Evolutionary conservation across 2,329 filamentous ascomycete genomes (phyloP).

Genomic region (Fonsecaea monophora): DNA sequence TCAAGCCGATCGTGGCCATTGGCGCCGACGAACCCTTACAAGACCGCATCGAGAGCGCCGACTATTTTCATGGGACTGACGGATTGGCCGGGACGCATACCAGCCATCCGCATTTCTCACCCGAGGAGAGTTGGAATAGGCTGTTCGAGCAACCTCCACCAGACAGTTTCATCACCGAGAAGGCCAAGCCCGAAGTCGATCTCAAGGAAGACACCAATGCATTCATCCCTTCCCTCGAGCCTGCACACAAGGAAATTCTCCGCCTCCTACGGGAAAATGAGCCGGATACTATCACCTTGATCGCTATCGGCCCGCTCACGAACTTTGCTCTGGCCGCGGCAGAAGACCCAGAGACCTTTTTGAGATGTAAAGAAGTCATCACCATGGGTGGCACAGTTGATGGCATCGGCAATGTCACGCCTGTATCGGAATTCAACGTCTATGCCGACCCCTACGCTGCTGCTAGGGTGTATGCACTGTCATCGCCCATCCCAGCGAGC

Average conservation of each 20-base stretch:
- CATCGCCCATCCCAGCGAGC: conserved; percentile 72
- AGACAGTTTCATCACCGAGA: conserved; percentile 56
- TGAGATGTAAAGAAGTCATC: conserved; percentile 86
- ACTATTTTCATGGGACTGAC: conserved; percentile 85
- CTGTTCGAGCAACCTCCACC: conserved; percentile 63
- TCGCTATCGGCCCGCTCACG: conserved; percentile 89
- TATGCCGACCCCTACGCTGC: conserved; percentile 84
- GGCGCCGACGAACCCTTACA: conserved; percentile 86
- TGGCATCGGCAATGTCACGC: conserved; percentile 79
- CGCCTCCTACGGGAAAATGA: conserved; percentile 82
- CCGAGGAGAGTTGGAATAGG: conserved; percentile 74
- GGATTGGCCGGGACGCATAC: conserved; percentile 77
- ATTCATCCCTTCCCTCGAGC: conserved; percentile 77
- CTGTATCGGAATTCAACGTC: conserved; percentile 92
- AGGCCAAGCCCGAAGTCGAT: conserved; percentile 45
- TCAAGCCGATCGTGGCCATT: conserved; percentile 83
- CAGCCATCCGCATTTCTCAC: conserved; percentile 73
- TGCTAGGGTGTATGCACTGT: conserved; percentile 77
- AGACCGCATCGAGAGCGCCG: conserved; percentile 78
- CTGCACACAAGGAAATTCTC: conserved; percentile 87
- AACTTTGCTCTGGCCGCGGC: conserved; percentile 89
- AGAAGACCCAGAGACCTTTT: conserved; percentile 85
- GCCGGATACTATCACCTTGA: conserved; percentile 82
- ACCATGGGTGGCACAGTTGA: conserved; percentile 93
- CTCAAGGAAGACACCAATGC: conserved; percentile 51